Evolutionary conservation across 768 basidiomycete species (phyloP).

Genomic region (Lentinula boryana): DNA sequence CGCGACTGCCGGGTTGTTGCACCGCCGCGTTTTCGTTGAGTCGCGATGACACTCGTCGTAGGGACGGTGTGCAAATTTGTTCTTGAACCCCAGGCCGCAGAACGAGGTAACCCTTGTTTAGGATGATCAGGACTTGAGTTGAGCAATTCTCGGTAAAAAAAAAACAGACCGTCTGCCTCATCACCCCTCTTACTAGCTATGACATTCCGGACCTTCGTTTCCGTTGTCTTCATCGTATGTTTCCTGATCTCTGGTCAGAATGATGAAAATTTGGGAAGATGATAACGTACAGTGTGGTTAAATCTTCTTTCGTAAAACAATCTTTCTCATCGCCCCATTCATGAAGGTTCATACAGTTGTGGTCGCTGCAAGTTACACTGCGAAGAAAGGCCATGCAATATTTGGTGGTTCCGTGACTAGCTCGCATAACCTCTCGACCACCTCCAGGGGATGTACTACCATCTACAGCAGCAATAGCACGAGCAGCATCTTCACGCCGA

Average conservation of each 20-base stretch:
- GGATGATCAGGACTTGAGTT: not conserved
- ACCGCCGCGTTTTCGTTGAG: conserved; percentile 38
- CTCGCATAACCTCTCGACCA: conserved; percentile 83
- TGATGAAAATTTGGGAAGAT: conserved; percentile 8
- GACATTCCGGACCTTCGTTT: conserved; percentile 51
- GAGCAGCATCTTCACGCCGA: conserved; percentile 89
- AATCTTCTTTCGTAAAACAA: conserved; percentile 94
- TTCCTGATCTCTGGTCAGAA: conserved; percentile 43
- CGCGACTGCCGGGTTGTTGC: conserved; percentile 42
- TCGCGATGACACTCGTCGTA: conserved; percentile 12
- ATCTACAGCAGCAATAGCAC: conserved; percentile 90
- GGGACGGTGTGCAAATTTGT: conserved; percentile 17
- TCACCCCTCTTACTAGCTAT: conserved; percentile 53
- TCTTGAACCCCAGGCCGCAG: conserved; percentile 59
- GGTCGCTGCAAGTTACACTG: conserved; percentile 75
- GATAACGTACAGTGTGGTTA: conserved; percentile 72
- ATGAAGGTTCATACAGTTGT: conserved; percentile 90
- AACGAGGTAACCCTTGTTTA: conserved; percentile 55
- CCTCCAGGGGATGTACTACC: conserved; percentile 89
- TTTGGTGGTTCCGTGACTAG: conserved; percentile 94
- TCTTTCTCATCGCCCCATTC: conserved; percentile 99
- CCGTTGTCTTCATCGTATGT: conserved; percentile 89
- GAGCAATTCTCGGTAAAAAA: conserved; percentile 10
- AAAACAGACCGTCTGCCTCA: conserved; percentile 43
- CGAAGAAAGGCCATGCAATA: conserved; percentile 97